Evolutionary conservation across 2,329 filamentous ascomycete species (phyloP).

Genomic region (Pestalotiopsis sp.): DNA sequence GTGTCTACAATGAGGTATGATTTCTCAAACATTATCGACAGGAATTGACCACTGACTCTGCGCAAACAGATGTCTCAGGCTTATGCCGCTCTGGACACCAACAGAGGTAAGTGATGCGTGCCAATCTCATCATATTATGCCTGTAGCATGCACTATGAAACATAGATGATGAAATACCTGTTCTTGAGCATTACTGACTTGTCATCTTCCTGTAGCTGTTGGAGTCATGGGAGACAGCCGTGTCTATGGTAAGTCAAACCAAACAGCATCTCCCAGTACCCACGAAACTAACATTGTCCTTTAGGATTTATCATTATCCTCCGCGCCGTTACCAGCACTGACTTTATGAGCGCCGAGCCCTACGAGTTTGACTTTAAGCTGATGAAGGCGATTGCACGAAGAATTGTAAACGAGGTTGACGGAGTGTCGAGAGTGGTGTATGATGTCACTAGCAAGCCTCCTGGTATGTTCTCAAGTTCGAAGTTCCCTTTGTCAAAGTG

Average conservation of each 20-base stretch:
- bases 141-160: neutral
- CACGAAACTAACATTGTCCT: neutral
- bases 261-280: neutral
- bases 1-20: conserved; percentile 65
- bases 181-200: conserved; percentile 7
- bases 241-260: conserved; percentile 10
- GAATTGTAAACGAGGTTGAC: conserved; percentile 77
- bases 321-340: conserved; percentile 49
- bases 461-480: conserved; percentile 39
- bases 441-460: conserved; percentile 62
- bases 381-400: conserved; percentile 64
- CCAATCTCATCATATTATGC: neutral
- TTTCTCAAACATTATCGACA: neutral
- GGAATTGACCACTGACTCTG: conserved; percentile 6
- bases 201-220: conserved; percentile 31
- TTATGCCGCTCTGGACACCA: conserved; percentile 47
- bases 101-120: conserved; percentile 29
- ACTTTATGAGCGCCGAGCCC: conserved; percentile 73
- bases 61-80: conserved; percentile 45
- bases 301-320: conserved; percentile 35
- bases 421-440: conserved; percentile 74
- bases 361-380: conserved; percentile 63
- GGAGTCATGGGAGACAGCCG: conserved; percentile 61
- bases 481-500: neutral
- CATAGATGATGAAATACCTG: neutral